A percentile compares a stretch with the other conserved stretches of the same genome.
Evolutionary conservation across 352 stramenopile genomes (phyloP).

Genomic region (Pythium phragmiticola): DNA sequence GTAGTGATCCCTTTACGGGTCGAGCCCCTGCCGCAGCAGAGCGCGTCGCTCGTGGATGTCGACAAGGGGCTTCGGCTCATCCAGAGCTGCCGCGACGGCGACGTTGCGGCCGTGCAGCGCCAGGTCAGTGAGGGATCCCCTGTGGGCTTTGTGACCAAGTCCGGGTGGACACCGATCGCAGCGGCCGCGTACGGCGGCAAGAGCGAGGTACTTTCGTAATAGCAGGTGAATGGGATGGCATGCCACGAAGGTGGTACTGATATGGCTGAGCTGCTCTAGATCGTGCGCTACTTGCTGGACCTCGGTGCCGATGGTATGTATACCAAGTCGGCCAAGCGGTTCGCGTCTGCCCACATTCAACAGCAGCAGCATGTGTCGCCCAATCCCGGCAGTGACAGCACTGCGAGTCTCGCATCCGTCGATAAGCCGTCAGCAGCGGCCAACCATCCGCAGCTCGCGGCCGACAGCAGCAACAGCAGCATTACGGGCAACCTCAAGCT

Average conservation of each 20-base stretch:
- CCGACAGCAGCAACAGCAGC: conserved; percentile 19
- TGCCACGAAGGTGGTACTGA: background rate
- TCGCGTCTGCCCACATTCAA: conserved; percentile 11
- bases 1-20: conserved; percentile 58
- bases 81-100: conserved; percentile 56
- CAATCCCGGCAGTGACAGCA: conserved; percentile 15
- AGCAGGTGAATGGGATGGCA: background rate
- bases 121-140: conserved; percentile 48
- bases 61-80: conserved; percentile 60
- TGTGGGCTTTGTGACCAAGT: conserved; percentile 72
- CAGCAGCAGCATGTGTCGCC: background rate
- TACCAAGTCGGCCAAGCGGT: conserved; percentile 35
- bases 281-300: conserved; percentile 64
- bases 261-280: conserved; percentile 19
- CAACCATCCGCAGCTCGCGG: conserved; percentile 6
- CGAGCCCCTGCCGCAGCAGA: conserved; percentile 56
- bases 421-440: background rate
- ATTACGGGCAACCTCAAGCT: background rate
- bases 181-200: conserved; percentile 64
- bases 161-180: conserved; percentile 68
- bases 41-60: conserved; percentile 47
- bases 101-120: conserved; percentile 35
- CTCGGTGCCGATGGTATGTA: conserved; percentile 77
- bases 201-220: conserved; percentile 42
- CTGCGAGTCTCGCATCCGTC: conserved; percentile 11